phyloP scores from a whole-genome alignment of 306 rosid species.

The Lathyrus tuberosus region DNA sequence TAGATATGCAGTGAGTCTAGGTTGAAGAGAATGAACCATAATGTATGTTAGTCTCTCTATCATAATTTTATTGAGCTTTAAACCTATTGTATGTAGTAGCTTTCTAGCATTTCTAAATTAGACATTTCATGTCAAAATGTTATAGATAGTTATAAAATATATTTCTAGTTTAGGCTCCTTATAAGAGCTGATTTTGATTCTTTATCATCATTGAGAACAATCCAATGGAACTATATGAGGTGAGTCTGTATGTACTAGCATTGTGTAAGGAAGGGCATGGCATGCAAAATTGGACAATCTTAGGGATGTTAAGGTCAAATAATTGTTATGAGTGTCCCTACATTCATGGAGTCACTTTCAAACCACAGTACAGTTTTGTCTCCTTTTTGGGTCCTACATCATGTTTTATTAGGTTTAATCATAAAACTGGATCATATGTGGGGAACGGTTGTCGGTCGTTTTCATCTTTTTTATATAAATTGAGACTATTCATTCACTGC shows the following conservation, averaged over 20 bases:
- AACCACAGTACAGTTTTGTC: constrained; percentile 52
- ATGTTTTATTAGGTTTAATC: constrained; percentile 19
- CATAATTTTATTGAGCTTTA: constrained; percentile 40
- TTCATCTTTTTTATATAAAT: constrained; percentile 38
- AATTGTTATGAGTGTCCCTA: constrained; percentile 30
- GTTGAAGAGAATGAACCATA: constrained; percentile 42
- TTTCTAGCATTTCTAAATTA: constrained; percentile 42
- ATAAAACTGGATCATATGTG: constrained; percentile 30
- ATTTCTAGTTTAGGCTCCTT: constrained; percentile 21
- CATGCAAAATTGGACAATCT: constrained; percentile 43
- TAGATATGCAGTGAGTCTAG: too few relatives aligned
- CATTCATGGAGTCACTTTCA: constrained; percentile 51
- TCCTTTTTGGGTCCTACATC: constrained; percentile 42
- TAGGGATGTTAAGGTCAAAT: constrained; percentile 41
- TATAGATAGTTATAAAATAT: constrained; percentile 40
- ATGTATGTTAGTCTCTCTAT: constrained; percentile 56
- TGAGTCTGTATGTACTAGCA: constrained; percentile 3
- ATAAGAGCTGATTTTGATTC: constrained; percentile 11
- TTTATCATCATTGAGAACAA: constrained; percentile 20
- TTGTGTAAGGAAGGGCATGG: constrained; percentile 43
- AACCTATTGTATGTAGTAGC: constrained; percentile 24
- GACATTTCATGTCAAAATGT: constrained; percentile 41
- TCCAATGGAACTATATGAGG: constrained; percentile 2
- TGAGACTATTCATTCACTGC: constrained; percentile 35
- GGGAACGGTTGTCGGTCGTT: constrained; percentile 59